Conservation (phyloP, 805 yeast species). For the Yarrowia sp. region DNA sequence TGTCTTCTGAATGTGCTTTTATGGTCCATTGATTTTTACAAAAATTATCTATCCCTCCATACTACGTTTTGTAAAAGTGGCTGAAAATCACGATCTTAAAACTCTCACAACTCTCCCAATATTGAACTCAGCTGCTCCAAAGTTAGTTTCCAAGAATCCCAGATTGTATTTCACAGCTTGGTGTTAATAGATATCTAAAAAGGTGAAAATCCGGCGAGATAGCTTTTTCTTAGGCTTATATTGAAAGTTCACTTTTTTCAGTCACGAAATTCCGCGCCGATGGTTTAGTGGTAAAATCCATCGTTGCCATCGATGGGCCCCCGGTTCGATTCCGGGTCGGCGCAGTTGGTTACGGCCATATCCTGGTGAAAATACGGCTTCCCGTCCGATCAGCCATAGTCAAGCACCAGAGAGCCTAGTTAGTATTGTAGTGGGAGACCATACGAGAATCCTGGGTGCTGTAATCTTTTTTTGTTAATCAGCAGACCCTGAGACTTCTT, state of each 20-base stretch:
- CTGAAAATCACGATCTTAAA: no score
- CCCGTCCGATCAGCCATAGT: conserved; percentile 22
- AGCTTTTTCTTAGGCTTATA: neutral
- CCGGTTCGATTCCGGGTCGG: conserved; percentile 21
- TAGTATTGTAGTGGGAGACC: conserved; percentile 22
- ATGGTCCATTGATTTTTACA: no score
- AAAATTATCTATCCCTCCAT: no score
- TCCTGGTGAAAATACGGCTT: conserved; percentile 17
- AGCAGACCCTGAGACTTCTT: no score
- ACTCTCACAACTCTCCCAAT: no score
- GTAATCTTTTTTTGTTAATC: neutral
- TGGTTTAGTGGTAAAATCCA: conserved; percentile 17
- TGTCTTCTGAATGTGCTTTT: no score
- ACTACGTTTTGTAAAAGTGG: no score
- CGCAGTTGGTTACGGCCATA: conserved; percentile 11
- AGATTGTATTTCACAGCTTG: neutral
- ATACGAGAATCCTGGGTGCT: conserved; percentile 23
- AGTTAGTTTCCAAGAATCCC: neutral
- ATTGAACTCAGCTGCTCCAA: neutral
- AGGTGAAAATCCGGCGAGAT: neutral
- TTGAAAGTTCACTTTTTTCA: neutral
- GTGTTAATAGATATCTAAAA: neutral
- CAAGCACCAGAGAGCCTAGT: conserved; percentile 23
- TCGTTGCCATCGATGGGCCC: conserved; percentile 21
- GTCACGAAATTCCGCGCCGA: neutral